These are phyloP conservation scores for Penicillium aurantiogriseum DNA, from an alignment of 2,329 filamentous ascomycete species.

Conservation along the genomic window DNA sequence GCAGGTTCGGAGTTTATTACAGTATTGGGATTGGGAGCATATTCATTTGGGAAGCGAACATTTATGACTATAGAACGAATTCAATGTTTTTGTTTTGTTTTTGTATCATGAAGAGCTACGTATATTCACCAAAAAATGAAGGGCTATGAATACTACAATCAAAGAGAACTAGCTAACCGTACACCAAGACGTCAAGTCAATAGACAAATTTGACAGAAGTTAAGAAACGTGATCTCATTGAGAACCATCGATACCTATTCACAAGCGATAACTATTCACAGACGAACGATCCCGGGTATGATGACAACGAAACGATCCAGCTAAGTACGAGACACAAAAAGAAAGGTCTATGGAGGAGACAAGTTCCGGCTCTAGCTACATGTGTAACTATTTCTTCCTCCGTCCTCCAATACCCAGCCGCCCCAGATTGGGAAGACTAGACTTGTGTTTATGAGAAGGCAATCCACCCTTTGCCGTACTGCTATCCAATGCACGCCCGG, in stretches of 20 bases:
- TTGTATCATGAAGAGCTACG: neutral
- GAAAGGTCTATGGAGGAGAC: neutral
- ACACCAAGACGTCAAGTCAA: too few species aligned
- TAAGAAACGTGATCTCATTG: neutral
- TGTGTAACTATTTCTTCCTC: constrained; percentile 43
- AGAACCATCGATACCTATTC: neutral
- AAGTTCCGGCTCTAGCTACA: neutral
- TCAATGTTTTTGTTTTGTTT: neutral
- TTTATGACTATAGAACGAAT: constrained; percentile 3
- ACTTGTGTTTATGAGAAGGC: constrained; percentile 57
- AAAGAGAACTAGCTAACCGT: neutral
- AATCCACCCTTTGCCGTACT: constrained; percentile 19
- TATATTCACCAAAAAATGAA: too few species aligned
- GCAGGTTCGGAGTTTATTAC: neutral
- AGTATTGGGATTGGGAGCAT: neutral
- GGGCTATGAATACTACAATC: neutral
- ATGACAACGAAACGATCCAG: constrained; percentile 25
- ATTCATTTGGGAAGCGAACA: neutral
- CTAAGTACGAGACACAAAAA: neutral
- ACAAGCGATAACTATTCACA: neutral
- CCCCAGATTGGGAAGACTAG: constrained; percentile 67
- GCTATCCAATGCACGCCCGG: constrained; percentile 16
- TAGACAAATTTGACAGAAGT: neutral
- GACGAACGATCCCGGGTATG: constrained; percentile 2
- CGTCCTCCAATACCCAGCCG: constrained; percentile 69